Percentiles rank a stretch among this genome's conserved stretches.
Evolutionary conservation across 768 basidiomycete species (phyloP).

Genomic region (Udeniomyces megalosporus): DNA sequence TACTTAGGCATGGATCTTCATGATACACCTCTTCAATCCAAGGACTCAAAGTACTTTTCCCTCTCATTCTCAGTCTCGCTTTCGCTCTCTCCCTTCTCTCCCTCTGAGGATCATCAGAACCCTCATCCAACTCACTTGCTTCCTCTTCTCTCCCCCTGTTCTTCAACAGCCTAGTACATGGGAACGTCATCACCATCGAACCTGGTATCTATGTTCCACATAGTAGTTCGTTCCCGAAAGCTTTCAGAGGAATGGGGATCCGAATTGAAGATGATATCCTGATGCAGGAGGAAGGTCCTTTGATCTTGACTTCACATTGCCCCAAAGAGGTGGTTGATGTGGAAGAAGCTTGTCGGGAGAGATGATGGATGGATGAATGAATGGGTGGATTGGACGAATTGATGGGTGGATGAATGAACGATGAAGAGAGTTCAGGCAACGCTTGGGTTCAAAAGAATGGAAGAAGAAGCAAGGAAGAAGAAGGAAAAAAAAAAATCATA

Average conservation of each 20-base stretch:
- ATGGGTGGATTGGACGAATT: too few species aligned
- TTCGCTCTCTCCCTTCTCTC: background rate
- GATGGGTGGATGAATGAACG: too few species aligned
- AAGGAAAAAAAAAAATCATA: too few species aligned
- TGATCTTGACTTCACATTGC: conserved; percentile 49
- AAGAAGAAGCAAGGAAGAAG: too few species aligned
- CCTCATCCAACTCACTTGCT: background rate
- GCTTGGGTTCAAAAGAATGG: too few species aligned
- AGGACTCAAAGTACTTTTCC: conserved; percentile 25
- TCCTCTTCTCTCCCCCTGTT: background rate
- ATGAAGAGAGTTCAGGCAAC: too few species aligned
- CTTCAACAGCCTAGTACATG: conserved; percentile 42
- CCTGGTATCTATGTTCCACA: conserved; percentile 36
- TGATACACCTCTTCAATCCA: conserved; percentile 42
- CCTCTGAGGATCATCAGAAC: background rate
- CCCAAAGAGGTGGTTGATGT: conserved; percentile 75
- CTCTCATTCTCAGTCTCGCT: conserved; percentile 5
- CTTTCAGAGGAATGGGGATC: background rate
- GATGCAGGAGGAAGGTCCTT: conserved; percentile 52
- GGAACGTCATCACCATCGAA: conserved; percentile 87
- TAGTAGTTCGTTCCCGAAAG: too few species aligned
- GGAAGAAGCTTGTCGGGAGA: conserved; percentile 62
- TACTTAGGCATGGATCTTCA: conserved; percentile 89
- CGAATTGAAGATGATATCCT: conserved; percentile 39
- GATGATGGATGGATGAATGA: too few species aligned